These are phyloP conservation scores for Trichoderma gracile DNA, from an alignment of 2,329 filamentous ascomycete species.

Conservation along the genomic window DNA sequence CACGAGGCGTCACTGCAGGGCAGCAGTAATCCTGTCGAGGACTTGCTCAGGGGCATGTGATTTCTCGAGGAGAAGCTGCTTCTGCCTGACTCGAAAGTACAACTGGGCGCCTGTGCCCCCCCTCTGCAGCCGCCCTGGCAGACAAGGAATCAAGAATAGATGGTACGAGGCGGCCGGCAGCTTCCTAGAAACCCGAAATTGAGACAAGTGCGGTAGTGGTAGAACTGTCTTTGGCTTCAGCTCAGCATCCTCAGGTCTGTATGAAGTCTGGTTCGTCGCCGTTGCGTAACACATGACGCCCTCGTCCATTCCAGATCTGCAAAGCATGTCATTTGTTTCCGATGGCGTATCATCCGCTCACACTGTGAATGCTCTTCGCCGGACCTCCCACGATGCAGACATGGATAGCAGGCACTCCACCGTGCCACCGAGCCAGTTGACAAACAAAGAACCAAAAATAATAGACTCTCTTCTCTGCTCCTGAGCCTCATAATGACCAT, in stretches of 20 bases:
- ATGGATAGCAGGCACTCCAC: neutral
- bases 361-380: neutral
- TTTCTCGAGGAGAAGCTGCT: neutral
- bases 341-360: neutral
- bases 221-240: conserved; percentile 5
- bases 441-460: neutral
- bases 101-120: neutral
- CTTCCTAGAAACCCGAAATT: neutral
- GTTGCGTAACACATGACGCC: conserved; percentile 14
- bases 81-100: conserved; percentile 2
- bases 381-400: neutral
- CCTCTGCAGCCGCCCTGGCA: neutral
- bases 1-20: neutral
- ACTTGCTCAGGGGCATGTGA: neutral
- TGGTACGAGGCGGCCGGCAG: neutral
- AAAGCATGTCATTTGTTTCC: conserved; percentile 5
- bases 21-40: neutral
- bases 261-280: neutral
- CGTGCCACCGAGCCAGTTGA: too few relatives aligned
- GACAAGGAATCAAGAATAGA: neutral
- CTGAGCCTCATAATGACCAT: neutral
- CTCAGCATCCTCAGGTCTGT: neutral
- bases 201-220: neutral
- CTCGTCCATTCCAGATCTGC: conserved; percentile 2
- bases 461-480: neutral